A percentile compares a stretch with the other conserved stretches of the same genome.
Evolutionary conservation across 1,284 basidiomycete genomes (phyloP).

Genomic region (Porogramme epimiltina): DNA sequence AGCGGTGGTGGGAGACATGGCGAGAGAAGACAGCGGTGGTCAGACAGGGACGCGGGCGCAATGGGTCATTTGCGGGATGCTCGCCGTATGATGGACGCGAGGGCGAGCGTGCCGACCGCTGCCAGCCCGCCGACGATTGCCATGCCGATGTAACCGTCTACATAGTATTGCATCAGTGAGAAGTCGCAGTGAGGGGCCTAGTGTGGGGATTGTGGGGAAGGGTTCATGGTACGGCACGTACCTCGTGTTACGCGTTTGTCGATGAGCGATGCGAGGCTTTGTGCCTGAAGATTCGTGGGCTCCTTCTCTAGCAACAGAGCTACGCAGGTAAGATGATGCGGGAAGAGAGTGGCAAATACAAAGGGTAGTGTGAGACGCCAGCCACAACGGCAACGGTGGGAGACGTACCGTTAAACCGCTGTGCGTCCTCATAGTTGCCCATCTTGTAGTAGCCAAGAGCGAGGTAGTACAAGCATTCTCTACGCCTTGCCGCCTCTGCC

Average conservation of each 20-base stretch:
- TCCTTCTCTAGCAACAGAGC: slow-evolving; percentile 91
- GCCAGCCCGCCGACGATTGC: slow-evolving; percentile 90
- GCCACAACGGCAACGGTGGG: background rate
- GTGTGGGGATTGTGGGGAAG: background rate
- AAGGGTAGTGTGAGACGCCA: background rate
- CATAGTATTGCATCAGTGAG: background rate
- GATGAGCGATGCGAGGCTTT: slow-evolving; percentile 83
- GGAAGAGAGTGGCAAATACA: background rate
- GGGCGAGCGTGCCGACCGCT: slow-evolving; percentile 80
- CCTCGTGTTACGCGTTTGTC: slow-evolving; percentile 88
- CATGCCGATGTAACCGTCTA: slow-evolving; percentile 94
- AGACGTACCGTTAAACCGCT: slow-evolving; percentile 88
- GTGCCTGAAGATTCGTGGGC: slow-evolving; percentile 92
- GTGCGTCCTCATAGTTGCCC: slow-evolving; percentile 92
- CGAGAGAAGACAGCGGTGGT: slow-evolving; percentile 1
- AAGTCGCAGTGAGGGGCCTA: background rate
- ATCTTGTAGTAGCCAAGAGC: slow-evolving; percentile 97
- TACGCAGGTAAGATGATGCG: slow-evolving; percentile 33
- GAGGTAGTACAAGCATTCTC: slow-evolving; percentile 98
- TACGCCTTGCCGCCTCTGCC: slow-evolving; percentile 81
- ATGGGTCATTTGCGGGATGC: slow-evolving; percentile 66
- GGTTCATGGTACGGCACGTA: slow-evolving; percentile 36
- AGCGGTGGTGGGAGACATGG: background rate
- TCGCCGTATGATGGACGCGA: slow-evolving; percentile 87
- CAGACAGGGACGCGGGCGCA: slow-evolving; percentile 15